Base-by-base conservation (phyloP, 2,329 filamentous ascomycete species). In the Clarireedia paspali region DNA sequence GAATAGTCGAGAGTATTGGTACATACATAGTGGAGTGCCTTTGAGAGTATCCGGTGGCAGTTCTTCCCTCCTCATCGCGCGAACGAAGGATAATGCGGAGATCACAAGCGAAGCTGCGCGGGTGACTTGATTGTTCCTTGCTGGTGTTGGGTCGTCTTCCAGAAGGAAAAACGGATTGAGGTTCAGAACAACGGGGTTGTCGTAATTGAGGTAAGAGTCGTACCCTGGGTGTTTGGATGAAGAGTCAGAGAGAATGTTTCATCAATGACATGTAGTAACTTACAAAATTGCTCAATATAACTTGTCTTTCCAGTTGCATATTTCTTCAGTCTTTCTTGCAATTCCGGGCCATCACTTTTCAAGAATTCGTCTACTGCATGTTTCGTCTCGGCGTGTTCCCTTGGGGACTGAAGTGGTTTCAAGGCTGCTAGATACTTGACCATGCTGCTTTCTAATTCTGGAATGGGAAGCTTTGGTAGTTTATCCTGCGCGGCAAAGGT, bases 211-310 rank as follows among this genome's bases (percentile, higher is more conserved):
- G 69, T 97, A 99, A 30, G 94, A 97, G 71, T 99, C 94, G 70
- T 97, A 97, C 94, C 91, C 91, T 96, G 39, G 55, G n/a, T 7
- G 6, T 7, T 50, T 4, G 42, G 42, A 10, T 55, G n/a, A 56
- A 40, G 10, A 12, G 14, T n/a, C 2, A 24, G 14, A 30, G 5
- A 45, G 30, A 23, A 64, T 36, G 26, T 53, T 34, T 53, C 2
- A 12, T 14, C 6, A 20, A 5, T 17, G 14, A 17, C 3, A 26
- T 10, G 23, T 34, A 23, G 12, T 7, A 10, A 80, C 89, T 69
- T 81, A 96, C 92, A 99, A 66, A 99, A 99, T 67, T 99, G 94
- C 70, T 97, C 94, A 65, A 99, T 97, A 69, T 96, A 99, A 72
- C 92, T 97, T 39, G 89, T 89, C 73, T 91, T 92, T 46, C 88